These are phyloP conservation scores for Spongispora temasekensis DNA, from an alignment of 1,284 basidiomycete species.

Conservation along the genomic window DNA sequence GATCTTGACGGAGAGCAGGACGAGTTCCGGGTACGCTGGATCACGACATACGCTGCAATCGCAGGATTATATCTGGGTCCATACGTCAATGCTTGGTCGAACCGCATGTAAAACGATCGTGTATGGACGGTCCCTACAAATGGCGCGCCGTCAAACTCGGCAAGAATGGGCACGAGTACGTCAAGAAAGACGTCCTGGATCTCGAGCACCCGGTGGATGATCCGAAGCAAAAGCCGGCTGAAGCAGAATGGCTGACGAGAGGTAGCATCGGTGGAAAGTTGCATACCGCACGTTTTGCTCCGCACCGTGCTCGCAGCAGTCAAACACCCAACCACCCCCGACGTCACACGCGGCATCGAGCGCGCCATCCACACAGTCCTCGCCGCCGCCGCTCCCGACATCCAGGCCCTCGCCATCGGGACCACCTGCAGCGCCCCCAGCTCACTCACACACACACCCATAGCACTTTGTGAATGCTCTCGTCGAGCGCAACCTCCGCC, in stretches of 20 bases:
- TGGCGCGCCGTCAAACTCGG: conserved; percentile 60
- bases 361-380: conserved; percentile 35
- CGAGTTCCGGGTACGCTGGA: conserved; percentile 69
- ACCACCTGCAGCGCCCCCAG: conserved; percentile 31
- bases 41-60: conserved; percentile 80
- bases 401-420: conserved; percentile 39
- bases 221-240: no score
- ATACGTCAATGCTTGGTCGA: conserved; percentile 85
- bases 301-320: conserved; percentile 33
- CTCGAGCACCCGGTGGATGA: conserved; percentile 80
- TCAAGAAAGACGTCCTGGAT: conserved; percentile 91
- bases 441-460: background rate
- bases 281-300: no score
- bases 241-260: no score
- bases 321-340: conserved; percentile 39
- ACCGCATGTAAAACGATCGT: conserved; percentile 66
- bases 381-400: conserved; percentile 16
- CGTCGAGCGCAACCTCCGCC: conserved; percentile 52
- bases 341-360: conserved; percentile 39
- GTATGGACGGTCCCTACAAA: conserved; percentile 56
- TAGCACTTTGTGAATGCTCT: conserved; percentile 56
- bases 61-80: conserved; percentile 77
- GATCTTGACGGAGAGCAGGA: conserved; percentile 83
- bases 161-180: conserved; percentile 81
- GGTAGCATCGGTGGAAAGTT: no score